phyloP scores from a whole-genome alignment of 2,329 filamentous ascomycete genomes.

The Diaporthe sp. region DNA sequence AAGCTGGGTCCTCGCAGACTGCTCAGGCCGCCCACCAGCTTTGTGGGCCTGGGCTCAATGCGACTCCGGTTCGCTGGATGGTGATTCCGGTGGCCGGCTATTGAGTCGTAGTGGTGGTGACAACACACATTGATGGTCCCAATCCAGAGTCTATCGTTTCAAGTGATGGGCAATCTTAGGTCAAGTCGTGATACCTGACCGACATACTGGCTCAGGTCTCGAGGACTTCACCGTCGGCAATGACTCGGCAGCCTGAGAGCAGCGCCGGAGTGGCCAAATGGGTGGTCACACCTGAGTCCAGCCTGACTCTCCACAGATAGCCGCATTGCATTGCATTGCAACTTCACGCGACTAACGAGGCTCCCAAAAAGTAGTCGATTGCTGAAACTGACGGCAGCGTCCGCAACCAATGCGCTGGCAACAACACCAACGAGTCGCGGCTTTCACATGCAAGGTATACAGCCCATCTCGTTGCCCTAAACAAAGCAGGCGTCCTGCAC shows the following conservation, averaged over 20 bases:
- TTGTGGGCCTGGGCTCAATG: constrained; percentile 7
- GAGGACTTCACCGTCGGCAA: background rate
- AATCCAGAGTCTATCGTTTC: constrained; percentile 12
- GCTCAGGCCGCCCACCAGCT: constrained; percentile 14
- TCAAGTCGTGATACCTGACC: constrained; percentile 31
- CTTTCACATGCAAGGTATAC: constrained; percentile 10
- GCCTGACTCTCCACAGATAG: constrained; percentile 27
- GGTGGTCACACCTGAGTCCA: background rate
- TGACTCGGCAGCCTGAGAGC: constrained; percentile 19
- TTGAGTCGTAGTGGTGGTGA: constrained; percentile 29
- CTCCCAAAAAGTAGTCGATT: background rate
- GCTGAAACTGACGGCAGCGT: constrained; percentile 21
- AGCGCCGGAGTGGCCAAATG: constrained; percentile 8
- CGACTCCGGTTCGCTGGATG: constrained; percentile 26
- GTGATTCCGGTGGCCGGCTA: constrained; percentile 21
- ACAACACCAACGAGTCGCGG: background rate
- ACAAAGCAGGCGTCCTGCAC: constrained; percentile 10
- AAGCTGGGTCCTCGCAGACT: background rate
- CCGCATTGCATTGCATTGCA: constrained; percentile 15
- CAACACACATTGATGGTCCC: background rate
- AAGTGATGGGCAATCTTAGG: constrained; percentile 5
- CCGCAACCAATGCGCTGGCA: constrained; percentile 5
- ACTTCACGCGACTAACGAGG: constrained; percentile 28
- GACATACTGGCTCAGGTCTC: constrained; percentile 26
- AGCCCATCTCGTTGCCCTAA: background rate